Percentiles rank a stretch among this genome's conserved stretches.
phyloP scores from a whole-genome alignment of 768 basidiomycete genomes.

The Russula griseocarnosa region DNA sequence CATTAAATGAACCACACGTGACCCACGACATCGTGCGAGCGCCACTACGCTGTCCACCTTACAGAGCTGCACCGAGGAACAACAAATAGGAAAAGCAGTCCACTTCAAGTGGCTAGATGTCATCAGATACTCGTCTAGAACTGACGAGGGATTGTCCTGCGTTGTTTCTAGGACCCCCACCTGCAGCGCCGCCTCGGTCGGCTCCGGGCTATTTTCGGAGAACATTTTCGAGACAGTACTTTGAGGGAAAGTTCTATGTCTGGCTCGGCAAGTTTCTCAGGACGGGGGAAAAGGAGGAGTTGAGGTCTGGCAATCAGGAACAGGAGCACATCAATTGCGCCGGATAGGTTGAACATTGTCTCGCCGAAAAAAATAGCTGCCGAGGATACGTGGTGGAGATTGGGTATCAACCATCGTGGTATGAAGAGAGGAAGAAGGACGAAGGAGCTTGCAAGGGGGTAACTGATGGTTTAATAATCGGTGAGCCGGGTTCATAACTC shows the following conservation, averaged over 20 bases:
- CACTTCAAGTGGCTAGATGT: background rate
- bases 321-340: constrained; percentile 40
- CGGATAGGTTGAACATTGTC: constrained; percentile 39
- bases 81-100: too few relatives aligned
- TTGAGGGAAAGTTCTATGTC: background rate
- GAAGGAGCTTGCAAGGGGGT: constrained; percentile 41
- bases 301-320: constrained; percentile 39
- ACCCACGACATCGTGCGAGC: too few relatives aligned
- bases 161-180: background rate
- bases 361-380: constrained; percentile 36
- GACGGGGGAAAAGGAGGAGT: constrained; percentile 34
- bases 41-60: too few relatives aligned
- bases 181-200: background rate
- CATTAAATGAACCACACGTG: too few relatives aligned
- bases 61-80: too few relatives aligned
- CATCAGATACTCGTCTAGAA: background rate
- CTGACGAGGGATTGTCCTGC: background rate
- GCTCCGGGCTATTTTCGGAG: background rate
- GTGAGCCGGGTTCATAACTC: background rate
- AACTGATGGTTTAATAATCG: constrained; percentile 25
- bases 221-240: too few relatives aligned
- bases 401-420: constrained; percentile 40
- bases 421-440: constrained; percentile 41
- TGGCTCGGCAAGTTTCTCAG: background rate
- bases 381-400: constrained; percentile 28